These are phyloP conservation scores for Conringia planisiliqua DNA, from an alignment of 345 rosid species.

Conservation along the genomic window DNA sequence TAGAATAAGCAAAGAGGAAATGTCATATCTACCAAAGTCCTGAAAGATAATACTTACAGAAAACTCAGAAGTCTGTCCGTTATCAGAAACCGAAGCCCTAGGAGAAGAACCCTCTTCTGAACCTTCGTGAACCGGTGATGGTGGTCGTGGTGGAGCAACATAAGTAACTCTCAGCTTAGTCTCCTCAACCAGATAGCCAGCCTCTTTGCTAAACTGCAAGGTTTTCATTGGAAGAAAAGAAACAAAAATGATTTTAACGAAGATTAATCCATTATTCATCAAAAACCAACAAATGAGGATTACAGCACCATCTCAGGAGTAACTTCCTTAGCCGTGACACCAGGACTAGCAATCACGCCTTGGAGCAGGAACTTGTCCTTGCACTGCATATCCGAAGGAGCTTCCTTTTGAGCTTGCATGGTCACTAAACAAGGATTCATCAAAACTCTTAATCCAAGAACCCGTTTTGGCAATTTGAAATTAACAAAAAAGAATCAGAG, in stretches of 20 bases:
- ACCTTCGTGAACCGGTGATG: conserved; percentile 89
- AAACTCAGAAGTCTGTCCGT: conserved; percentile 54
- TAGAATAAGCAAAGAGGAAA: neutral
- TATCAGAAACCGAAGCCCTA: conserved; percentile 51
- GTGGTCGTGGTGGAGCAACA: conserved; percentile 68
- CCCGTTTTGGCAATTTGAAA: neutral
- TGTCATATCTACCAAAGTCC: neutral
- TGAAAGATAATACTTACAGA: conserved; percentile 41
- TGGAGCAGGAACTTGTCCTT: conserved; percentile 87
- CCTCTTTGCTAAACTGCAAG: conserved; percentile 68
- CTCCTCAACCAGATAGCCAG: conserved; percentile 61
- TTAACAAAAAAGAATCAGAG: neutral
- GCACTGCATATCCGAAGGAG: conserved; percentile 77
- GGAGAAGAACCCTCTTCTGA: conserved; percentile 87
- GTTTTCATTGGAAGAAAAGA: neutral
- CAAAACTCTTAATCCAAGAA: neutral
- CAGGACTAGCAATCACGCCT: conserved; percentile 56
- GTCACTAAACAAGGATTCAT: conserved; percentile 46
- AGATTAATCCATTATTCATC: neutral
- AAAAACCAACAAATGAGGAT: neutral
- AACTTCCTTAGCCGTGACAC: conserved; percentile 56
- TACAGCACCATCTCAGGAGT: conserved; percentile 62
- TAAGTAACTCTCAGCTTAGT: conserved; percentile 69
- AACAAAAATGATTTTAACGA: neutral
- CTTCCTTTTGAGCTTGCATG: conserved; percentile 92